These are phyloP conservation scores for Triticum urartu DNA, from an alignment of 176 grass and related monocot species.

Conservation along the genomic window DNA sequence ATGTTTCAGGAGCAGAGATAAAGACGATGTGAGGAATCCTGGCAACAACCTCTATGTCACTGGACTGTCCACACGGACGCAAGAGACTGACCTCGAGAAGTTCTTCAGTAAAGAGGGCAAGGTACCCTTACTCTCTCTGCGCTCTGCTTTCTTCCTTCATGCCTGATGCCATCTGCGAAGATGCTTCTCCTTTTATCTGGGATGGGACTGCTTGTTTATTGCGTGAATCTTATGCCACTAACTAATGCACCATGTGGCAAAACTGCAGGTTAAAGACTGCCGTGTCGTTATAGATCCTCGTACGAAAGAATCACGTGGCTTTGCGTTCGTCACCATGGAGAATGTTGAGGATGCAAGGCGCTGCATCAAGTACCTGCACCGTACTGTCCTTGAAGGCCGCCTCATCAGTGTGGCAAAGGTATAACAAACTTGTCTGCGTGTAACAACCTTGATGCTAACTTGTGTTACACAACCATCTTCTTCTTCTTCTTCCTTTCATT, in stretches of 20 bases:
- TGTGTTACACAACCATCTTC: neutral
- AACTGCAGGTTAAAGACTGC: conserved; percentile 70
- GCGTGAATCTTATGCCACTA: neutral
- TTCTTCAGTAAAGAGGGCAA: conserved; percentile 91
- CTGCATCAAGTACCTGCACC: conserved; percentile 81
- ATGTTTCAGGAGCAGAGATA: conserved; percentile 44
- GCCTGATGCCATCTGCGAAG: neutral
- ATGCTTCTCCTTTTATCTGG: neutral
- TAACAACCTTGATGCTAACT: neutral
- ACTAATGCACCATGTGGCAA: neutral
- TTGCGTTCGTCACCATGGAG: conserved; percentile 94
- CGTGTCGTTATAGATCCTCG: conserved; percentile 87
- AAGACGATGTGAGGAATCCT: conserved; percentile 68
- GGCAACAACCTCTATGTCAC: conserved; percentile 97
- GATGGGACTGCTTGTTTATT: neutral
- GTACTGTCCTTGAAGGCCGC: conserved; percentile 85
- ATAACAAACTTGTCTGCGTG: neutral
- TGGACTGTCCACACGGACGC: conserved; percentile 83
- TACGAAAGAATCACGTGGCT: conserved; percentile 87
- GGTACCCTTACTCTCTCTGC: conserved; percentile 43
- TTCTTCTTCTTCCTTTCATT: neutral
- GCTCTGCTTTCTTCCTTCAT: neutral
- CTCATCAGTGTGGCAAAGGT: conserved; percentile 89
- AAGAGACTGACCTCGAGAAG: conserved; percentile 67
- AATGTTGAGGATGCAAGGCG: conserved; percentile 71